These are phyloP conservation scores for Backusella circina DNA, from an alignment of 192 early-diverging fungal species.

Conservation along the genomic window DNA sequence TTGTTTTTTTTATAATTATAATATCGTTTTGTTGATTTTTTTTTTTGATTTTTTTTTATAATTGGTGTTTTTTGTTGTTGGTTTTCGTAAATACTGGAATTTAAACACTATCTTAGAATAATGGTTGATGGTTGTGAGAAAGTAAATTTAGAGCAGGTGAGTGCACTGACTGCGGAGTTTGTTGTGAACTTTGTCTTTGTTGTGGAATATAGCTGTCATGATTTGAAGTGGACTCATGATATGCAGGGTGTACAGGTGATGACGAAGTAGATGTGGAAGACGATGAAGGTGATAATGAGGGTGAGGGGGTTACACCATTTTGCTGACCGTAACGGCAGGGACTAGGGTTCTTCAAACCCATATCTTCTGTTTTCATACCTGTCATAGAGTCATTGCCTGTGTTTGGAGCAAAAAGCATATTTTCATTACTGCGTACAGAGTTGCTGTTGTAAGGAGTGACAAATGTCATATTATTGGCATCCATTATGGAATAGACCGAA, in stretches of 20 bases:
- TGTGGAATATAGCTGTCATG: slow-evolving; percentile 3
- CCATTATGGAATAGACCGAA: neutral
- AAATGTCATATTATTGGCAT: slow-evolving; percentile 6
- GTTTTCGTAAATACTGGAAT: slow-evolving; percentile 2
- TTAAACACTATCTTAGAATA: slow-evolving; percentile 3
- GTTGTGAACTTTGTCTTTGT: slow-evolving; percentile 2
- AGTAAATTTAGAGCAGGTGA: slow-evolving; percentile 8
- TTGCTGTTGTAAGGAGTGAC: neutral
- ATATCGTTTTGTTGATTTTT: neutral
- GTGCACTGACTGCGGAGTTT: slow-evolving; percentile 2
- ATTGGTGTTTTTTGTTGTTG: neutral
- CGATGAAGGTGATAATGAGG: slow-evolving; percentile 12
- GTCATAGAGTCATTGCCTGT: neutral
- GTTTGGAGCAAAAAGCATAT: neutral
- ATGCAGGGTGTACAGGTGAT: slow-evolving; percentile 12
- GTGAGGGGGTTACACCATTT: neutral
- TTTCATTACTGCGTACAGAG: neutral
- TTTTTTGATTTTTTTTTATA: neutral
- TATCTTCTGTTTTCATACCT: neutral
- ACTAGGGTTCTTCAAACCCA: neutral
- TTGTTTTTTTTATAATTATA: neutral
- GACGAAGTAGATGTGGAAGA: slow-evolving; percentile 8
- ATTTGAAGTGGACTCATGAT: slow-evolving; percentile 1
- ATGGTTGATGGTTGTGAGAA: slow-evolving; percentile 6
- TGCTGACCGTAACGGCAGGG: neutral